A percentile compares a stretch with the other conserved stretches of the same genome.
Evolutionary conservation across 345 rosid species (phyloP).

Genomic region (Citrus medica): DNA sequence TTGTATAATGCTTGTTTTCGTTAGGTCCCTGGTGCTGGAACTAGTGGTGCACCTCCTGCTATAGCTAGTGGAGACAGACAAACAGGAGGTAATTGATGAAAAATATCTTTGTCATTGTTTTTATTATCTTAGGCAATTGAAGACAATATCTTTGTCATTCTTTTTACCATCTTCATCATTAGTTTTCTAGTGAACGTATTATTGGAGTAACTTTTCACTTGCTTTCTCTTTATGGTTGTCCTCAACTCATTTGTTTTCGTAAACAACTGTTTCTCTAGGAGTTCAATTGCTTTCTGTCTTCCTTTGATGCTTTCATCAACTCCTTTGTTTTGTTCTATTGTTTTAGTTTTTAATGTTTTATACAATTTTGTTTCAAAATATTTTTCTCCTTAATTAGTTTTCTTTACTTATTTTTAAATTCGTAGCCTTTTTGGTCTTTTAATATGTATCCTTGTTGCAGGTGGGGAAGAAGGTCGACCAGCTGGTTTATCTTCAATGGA

Average conservation of each 20-base stretch:
- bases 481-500: conserved; percentile 54
- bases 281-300: background rate
- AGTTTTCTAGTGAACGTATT: background rate
- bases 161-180: background rate
- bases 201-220: background rate
- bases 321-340: background rate
- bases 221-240: background rate
- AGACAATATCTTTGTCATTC: background rate
- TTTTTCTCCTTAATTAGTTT: background rate
- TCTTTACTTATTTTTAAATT: background rate
- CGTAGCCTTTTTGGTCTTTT: background rate
- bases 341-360: background rate
- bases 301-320: background rate
- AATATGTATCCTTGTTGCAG: conserved; percentile 34
- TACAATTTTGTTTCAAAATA: background rate
- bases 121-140: conserved; percentile 33
- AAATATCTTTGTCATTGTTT: background rate
- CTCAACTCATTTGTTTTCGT: background rate
- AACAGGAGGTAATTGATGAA: conserved; percentile 56
- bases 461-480: conserved; percentile 53
- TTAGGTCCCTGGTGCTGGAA: conserved; percentile 72
- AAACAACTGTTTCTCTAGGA: background rate
- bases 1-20: conserved; percentile 13
- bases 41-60: conserved; percentile 64
- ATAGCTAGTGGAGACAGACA: conserved; percentile 49